phyloP scores from a whole-genome alignment of 805 yeast species.

The Barnettozyma vustinii region DNA sequence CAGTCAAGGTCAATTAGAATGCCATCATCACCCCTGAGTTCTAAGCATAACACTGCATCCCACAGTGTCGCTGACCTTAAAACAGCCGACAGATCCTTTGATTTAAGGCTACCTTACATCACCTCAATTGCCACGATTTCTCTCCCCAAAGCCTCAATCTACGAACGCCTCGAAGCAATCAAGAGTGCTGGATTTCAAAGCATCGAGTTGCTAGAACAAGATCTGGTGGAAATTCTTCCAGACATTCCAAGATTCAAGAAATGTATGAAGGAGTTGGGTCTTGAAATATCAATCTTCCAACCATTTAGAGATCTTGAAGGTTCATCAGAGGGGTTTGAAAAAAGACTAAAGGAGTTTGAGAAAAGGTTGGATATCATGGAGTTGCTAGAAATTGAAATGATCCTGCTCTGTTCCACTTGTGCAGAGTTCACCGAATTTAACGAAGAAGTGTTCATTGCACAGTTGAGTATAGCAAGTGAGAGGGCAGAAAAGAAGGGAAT shows the following conservation, averaged over 20 bases:
- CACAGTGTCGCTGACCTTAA: neutral
- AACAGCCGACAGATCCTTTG: neutral
- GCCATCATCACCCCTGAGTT: neutral
- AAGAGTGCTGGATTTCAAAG: constrained; percentile 5
- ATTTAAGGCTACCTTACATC: neutral
- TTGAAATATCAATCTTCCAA: constrained; percentile 8
- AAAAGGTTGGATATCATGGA: constrained; percentile 4
- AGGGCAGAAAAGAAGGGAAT: constrained; percentile 10
- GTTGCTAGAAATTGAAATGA: neutral
- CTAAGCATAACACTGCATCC: neutral
- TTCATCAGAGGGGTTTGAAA: neutral
- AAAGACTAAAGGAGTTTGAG: neutral
- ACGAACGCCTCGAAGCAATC: neutral
- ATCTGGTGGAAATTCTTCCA: constrained; percentile 1
- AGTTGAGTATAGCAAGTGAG: constrained; percentile 3
- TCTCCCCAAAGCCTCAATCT: constrained; percentile 5
- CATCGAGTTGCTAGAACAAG: constrained; percentile 8
- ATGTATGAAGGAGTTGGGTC: neutral
- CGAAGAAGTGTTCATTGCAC: neutral
- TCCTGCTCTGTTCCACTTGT: constrained; percentile 6
- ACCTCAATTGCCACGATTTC: constrained; percentile 8
- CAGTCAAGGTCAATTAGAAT: neutral
- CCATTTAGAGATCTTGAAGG: constrained; percentile 11
- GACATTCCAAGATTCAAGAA: constrained; percentile 1
- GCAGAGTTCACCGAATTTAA: neutral